A percentile compares a stretch with the other conserved stretches of the same genome.
phyloP scores from a whole-genome alignment of 257 asterid genomes.

The Plantago ovata region DNA sequence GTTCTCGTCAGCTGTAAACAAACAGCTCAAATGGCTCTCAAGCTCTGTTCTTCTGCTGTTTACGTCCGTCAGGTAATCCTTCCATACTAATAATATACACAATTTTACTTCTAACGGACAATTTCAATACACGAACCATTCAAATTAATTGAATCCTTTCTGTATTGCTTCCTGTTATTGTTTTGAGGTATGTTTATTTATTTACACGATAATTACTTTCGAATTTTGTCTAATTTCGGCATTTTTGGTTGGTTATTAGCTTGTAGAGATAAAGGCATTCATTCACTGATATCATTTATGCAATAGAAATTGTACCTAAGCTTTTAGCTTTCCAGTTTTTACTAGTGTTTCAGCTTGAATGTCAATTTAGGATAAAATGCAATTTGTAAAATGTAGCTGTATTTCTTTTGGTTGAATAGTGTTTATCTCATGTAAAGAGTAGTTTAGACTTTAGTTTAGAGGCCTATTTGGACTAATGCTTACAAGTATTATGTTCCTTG shows the following conservation, averaged over 20 bases:
- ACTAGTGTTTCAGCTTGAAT: background rate
- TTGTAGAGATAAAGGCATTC: no score
- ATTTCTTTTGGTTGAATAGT: background rate
- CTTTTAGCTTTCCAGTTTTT: background rate
- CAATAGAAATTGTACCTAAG: no score
- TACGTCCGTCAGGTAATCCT: slow-evolving; percentile 37
- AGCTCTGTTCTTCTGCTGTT: slow-evolving; percentile 44
- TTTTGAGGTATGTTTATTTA: background rate
- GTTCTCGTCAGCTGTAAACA: background rate
- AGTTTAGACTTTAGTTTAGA: background rate
- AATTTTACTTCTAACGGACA: background rate
- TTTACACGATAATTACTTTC: background rate
- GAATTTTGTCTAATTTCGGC: background rate
- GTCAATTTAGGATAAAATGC: background rate
- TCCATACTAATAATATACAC: background rate
- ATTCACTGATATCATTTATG: no score
- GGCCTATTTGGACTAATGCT: background rate
- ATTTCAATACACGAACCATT: background rate
- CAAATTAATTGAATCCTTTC: background rate
- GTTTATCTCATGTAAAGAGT: background rate
- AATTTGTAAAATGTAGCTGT: background rate
- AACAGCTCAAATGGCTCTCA: slow-evolving; percentile 41
- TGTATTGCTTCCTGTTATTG: background rate
- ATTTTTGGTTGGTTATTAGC: background rate
- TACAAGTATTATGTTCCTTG: background rate